phyloP scores from a whole-genome alignment of 2,329 filamentous ascomycete genomes.

The Calonectria henricotiae region DNA sequence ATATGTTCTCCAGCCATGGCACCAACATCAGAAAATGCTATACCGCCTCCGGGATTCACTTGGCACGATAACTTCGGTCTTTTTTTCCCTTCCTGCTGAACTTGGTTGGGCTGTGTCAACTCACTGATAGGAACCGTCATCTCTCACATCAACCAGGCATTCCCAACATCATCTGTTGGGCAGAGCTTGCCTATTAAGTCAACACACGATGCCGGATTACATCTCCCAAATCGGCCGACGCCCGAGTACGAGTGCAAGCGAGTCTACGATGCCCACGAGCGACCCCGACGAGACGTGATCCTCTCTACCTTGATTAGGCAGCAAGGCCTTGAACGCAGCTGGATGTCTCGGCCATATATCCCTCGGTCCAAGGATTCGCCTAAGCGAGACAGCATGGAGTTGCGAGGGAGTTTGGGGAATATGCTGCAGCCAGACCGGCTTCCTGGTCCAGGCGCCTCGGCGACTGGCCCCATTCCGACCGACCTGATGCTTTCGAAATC shows the following conservation, averaged over 20 bases:
- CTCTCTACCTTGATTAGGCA: background rate
- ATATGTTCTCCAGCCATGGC: background rate
- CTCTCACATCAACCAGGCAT: conserved; percentile 4
- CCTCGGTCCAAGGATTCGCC: conserved; percentile 4
- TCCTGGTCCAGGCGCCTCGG: conserved; percentile 29
- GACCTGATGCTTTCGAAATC: conserved; percentile 34
- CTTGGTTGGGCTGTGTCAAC: conserved; percentile 6
- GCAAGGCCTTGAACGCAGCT: background rate
- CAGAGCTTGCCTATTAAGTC: conserved; percentile 7
- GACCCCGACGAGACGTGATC: background rate
- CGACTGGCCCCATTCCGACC: conserved; percentile 43
- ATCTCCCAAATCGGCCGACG: conserved; percentile 17
- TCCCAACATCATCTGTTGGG: background rate
- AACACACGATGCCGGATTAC: conserved; percentile 1
- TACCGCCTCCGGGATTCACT: conserved; percentile 1
- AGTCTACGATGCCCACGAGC: conserved; percentile 13
- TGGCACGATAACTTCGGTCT: conserved; percentile 12
- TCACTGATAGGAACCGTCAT: background rate
- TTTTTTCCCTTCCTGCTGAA: background rate
- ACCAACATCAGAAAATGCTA: conserved; percentile 8
- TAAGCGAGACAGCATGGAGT: conserved; percentile 23
- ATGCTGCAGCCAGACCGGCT: conserved; percentile 41
- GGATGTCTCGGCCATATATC: background rate
- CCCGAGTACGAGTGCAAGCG: conserved; percentile 1
- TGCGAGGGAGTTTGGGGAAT: conserved; percentile 24